These are phyloP conservation scores for Solanum chiquidenum DNA, from an alignment of 257 asterid genomes.

Conservation along the genomic window DNA sequence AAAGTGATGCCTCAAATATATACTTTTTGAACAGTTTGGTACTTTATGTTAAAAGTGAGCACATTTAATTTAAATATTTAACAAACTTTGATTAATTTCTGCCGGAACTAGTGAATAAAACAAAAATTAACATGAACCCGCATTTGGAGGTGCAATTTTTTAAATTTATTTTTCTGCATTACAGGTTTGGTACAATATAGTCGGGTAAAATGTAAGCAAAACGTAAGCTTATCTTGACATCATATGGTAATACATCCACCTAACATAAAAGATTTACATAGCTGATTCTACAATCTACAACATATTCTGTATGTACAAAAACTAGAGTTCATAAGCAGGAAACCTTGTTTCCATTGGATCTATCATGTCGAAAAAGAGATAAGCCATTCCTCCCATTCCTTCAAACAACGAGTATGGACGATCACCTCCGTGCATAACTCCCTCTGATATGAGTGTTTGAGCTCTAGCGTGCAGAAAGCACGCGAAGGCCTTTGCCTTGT, in stretches of 20 bases:
- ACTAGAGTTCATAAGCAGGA: conserved; percentile 59
- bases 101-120: too few species aligned
- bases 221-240: neutral
- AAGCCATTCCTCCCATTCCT: conserved; percentile 67
- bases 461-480: conserved; percentile 57
- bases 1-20: too few species aligned
- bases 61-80: too few species aligned
- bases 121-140: too few species aligned
- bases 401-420: conserved; percentile 62
- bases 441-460: conserved; percentile 42
- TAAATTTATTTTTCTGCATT: neutral
- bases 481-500: conserved; percentile 70
- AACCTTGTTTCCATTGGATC: conserved; percentile 57
- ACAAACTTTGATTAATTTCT: too few species aligned
- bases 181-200: too few species aligned
- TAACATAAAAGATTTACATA: neutral
- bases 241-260: neutral
- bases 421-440: conserved; percentile 82
- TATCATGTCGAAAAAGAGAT: conserved; percentile 56
- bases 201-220: neutral
- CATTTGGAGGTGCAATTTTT: neutral
- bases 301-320: neutral
- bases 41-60: too few species aligned
- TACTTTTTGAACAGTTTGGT: too few species aligned
- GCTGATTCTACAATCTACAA: neutral